Evolutionary conservation across 2,329 filamentous ascomycete genomes (phyloP), one percentile per base, ranked within the genome.

Genomic region (Thielaviopsis euricoi): DNA sequence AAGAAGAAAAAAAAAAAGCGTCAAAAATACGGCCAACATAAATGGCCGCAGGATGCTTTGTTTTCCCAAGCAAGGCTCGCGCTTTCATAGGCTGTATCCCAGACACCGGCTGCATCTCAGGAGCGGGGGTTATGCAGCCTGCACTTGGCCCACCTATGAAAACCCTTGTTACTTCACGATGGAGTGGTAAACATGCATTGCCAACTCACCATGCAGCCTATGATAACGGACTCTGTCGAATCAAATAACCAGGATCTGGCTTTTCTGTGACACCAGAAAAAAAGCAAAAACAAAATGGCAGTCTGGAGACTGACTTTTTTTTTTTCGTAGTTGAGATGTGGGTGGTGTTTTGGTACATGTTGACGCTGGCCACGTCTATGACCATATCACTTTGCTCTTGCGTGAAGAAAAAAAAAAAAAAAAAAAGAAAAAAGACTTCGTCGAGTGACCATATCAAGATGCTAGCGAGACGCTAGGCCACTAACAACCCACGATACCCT

Each of bases 181-280:
- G 51, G 58, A 60, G 58, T 57, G 48, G 55, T 48, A 49, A 21
- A 33, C 52, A 61, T 61, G 59, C 59, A 61, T 17, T 61, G 59
- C 59, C 59, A 61, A 58, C 59, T 56, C 59, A 61, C 33, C 59
- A 56, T 61, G 59, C 59, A 61, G 55, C 52, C 37, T 21, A 33
- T 51, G 58, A 58, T 55, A 60, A 58, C 55, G 40, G 46, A 48
- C 43, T 48, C 43, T 10, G 43, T 48, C 43, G 43, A 48, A 48
- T 48, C 43, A 48, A 21, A 48, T 9, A 19, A 6, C 7, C n/a
- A 7, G 19, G 21, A 21, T 21, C 10, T 48, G 43, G 3, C 21
- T 48, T 21, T 48, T 48, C n/a, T 48, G 43, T 19, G 7, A 21
- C 43, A 6, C n/a, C 43, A 46, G 21, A 19, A 21, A 21, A 48